phyloP scores from a whole-genome alignment of 2,329 filamentous ascomycete species.

The Geoglossum cookeanum region DNA sequence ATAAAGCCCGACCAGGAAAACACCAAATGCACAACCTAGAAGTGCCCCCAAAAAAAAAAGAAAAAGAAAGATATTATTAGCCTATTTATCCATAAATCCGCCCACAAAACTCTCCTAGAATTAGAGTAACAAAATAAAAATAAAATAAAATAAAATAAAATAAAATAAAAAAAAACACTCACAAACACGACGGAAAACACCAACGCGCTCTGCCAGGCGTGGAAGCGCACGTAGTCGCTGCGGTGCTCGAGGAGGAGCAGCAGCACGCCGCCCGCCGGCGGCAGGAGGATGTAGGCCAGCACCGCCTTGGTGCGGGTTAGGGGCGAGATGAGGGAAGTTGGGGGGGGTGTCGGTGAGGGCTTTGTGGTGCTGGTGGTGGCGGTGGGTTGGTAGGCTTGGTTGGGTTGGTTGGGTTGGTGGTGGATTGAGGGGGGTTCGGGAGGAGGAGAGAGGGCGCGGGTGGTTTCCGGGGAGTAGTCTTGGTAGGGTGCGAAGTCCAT shows the following conservation, averaged over 20 bases:
- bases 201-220: conserved; percentile 86
- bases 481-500: conserved; percentile 98
- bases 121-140: too few species aligned
- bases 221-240: conserved; percentile 95
- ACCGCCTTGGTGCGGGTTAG: conserved; percentile 50
- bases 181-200: conserved; percentile 53
- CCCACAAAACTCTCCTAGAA: too few species aligned
- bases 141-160: not conserved
- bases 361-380: conserved; percentile 3
- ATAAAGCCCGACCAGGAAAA: conserved; percentile 71
- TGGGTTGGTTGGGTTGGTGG: conserved; percentile 22
- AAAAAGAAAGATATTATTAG: too few species aligned
- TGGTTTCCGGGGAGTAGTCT: conserved; percentile 70
- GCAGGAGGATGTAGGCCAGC: conserved; percentile 68
- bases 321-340: conserved; percentile 10
- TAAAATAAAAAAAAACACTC: conserved; percentile 11
- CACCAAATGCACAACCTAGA: conserved; percentile 66
- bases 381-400: conserved; percentile 22
- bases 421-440: conserved; percentile 24
- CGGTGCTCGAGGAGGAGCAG: conserved; percentile 77
- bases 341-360: conserved; percentile 14
- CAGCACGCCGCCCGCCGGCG: conserved; percentile 69
- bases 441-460: conserved; percentile 60
- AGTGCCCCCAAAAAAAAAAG: too few species aligned
- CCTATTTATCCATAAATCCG: too few species aligned